Evolutionary conservation across 352 stramenopile species (phyloP).

Genomic region (Pythium pyrilobum): DNA sequence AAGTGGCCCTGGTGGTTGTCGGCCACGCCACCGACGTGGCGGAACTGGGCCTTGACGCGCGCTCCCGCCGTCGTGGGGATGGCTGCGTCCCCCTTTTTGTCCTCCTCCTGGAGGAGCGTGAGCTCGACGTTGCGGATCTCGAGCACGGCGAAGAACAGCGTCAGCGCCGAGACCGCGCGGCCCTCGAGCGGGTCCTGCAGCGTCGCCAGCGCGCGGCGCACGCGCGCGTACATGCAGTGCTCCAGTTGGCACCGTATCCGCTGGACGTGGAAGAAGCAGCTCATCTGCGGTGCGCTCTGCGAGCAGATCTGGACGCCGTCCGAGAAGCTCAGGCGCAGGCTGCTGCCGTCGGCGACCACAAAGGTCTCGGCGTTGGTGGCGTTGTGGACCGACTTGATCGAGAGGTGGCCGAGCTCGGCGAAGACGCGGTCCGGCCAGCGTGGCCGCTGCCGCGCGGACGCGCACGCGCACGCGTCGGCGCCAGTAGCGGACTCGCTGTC

Average conservation of each 20-base stretch:
- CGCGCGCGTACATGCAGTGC: slow-evolving; percentile 15
- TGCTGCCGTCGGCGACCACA: slow-evolving; percentile 30
- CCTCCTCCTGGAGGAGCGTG: slow-evolving; percentile 24
- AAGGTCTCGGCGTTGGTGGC: slow-evolving; percentile 20
- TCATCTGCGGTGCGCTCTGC: slow-evolving; percentile 43
- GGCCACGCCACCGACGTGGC: slow-evolving; percentile 45
- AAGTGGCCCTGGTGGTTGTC: slow-evolving; percentile 56
- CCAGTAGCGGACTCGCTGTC: neutral
- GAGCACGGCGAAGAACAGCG: slow-evolving; percentile 49
- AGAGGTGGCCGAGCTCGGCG: slow-evolving; percentile 29
- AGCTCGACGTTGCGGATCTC: slow-evolving; percentile 51
- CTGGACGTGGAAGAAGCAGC: slow-evolving; percentile 31
- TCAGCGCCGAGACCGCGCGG: neutral
- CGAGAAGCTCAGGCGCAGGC: slow-evolving; percentile 47
- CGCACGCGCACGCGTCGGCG: neutral
- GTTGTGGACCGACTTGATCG: slow-evolving; percentile 17
- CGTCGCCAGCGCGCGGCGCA: neutral
- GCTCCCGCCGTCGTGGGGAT: neutral
- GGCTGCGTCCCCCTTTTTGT: neutral
- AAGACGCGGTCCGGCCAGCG: slow-evolving; percentile 42
- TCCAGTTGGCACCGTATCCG: slow-evolving; percentile 48
- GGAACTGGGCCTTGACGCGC: slow-evolving; percentile 43
- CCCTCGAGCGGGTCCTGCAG: neutral
- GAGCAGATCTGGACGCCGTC: slow-evolving; percentile 36
- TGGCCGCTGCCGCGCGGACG: neutral